Conservation (phyloP, 345 rosid genomes). For the Gossypium herbaceum region DNA sequence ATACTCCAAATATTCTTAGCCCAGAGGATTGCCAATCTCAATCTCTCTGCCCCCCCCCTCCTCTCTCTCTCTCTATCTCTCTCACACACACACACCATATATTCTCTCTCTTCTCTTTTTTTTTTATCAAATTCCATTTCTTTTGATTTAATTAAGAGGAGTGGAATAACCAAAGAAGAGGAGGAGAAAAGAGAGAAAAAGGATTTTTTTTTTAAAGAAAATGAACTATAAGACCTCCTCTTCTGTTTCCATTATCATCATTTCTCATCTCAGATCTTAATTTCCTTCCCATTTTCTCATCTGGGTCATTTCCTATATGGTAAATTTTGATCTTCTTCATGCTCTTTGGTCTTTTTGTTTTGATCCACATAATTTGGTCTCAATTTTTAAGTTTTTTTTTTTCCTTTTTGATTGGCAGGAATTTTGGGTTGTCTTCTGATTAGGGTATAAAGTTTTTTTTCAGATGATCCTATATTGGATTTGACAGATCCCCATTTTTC, state of each 20-base stretch:
- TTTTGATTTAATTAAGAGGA: slow-evolving; percentile 52
- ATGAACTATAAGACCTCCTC: slow-evolving; percentile 47
- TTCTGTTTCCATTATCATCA: slow-evolving; percentile 51
- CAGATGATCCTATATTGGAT: slow-evolving; percentile 58
- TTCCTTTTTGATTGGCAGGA: slow-evolving; percentile 25
- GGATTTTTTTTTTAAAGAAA: slow-evolving; percentile 14
- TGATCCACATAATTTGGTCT: slow-evolving; percentile 22
- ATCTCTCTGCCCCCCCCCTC: neutral
- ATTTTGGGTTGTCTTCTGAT: slow-evolving; percentile 33
- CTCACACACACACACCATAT: neutral
- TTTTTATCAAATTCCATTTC: slow-evolving; percentile 49
- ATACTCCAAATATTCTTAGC: slow-evolving; percentile 64
- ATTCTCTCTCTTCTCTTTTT: slow-evolving; percentile 28
- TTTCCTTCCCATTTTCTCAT: slow-evolving; percentile 44
- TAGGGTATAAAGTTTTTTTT: slow-evolving; percentile 31
- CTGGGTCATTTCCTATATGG: slow-evolving; percentile 60
- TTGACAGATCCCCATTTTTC: slow-evolving; percentile 45
- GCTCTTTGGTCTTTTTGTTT: slow-evolving; percentile 30
- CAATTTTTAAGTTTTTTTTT: slow-evolving; percentile 9
- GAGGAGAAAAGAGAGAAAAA: slow-evolving; percentile 27
- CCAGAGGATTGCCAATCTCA: slow-evolving; percentile 45
- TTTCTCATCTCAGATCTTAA: slow-evolving; percentile 74
- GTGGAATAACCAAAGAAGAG: slow-evolving; percentile 53
- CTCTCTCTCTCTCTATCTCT: too few relatives aligned
- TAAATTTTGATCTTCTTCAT: slow-evolving; percentile 30